A percentile compares a stretch with the other conserved stretches of the same genome.
Evolutionary conservation across 1,284 basidiomycete genomes (phyloP).

Genomic region (Boletellus deceptivus): DNA sequence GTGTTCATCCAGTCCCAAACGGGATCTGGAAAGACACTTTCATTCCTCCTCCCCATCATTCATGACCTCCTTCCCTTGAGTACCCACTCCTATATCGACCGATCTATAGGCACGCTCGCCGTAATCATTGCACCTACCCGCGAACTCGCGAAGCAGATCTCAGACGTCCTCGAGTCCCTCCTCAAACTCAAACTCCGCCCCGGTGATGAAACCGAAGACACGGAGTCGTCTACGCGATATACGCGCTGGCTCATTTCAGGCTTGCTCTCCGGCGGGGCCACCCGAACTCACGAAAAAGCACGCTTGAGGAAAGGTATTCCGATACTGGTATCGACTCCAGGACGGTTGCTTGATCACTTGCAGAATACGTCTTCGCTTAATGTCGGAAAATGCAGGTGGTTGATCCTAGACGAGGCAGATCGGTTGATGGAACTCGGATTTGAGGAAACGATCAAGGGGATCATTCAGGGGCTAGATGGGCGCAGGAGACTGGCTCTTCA

Average conservation of each 20-base stretch:
- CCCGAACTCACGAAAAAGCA: conserved; percentile 68
- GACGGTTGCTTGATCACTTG: conserved; percentile 90
- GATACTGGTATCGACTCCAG: conserved; percentile 93
- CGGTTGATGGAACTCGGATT: conserved; percentile 97
- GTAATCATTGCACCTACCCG: conserved; percentile 94
- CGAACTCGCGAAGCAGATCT: conserved; percentile 93
- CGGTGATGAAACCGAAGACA: conserved; percentile 51
- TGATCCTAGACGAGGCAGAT: conserved; percentile 97
- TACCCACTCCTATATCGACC: conserved; percentile 84
- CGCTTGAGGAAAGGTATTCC: conserved; percentile 69
- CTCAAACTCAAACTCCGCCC: conserved; percentile 75
- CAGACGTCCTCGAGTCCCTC: conserved; percentile 89
- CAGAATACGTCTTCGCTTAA: conserved; percentile 93
- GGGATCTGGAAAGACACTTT: conserved; percentile 95
- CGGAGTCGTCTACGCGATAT: conserved; percentile 50
- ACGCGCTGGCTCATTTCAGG: conserved; percentile 96
- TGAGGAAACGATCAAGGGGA: conserved; percentile 86
- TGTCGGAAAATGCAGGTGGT: conserved; percentile 91
- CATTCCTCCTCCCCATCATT: conserved; percentile 93
- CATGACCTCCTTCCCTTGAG: conserved; percentile 92
- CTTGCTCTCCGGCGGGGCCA: conserved; percentile 79
- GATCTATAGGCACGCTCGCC: conserved; percentile 87
- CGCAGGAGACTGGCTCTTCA: conserved; percentile 70
- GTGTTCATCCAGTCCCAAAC: conserved; percentile 97
- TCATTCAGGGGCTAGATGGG: conserved; percentile 83